phyloP scores from a whole-genome alignment of 1,139 yeast species.

The Entelexis paramagnoliae region DNA sequence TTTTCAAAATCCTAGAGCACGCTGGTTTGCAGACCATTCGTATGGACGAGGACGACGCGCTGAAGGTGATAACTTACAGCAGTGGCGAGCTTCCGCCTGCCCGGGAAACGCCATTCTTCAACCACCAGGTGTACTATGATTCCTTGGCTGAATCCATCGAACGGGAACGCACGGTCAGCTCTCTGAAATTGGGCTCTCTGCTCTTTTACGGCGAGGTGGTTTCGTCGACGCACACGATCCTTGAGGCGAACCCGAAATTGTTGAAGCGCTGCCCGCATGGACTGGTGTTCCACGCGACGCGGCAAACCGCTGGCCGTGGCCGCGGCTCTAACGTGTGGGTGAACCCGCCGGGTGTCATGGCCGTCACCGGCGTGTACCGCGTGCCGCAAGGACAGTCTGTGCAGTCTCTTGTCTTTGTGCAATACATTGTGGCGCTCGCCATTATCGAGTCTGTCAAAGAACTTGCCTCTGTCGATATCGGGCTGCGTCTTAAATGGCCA shows the following conservation, averaged over 20 bases:
- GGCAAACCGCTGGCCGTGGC: conserved; percentile 86
- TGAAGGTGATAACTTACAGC: conserved; percentile 35
- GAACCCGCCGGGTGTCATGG: conserved; percentile 84
- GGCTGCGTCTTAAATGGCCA: conserved; percentile 89
- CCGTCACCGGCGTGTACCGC: conserved; percentile 61
- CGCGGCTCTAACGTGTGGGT: conserved; percentile 95
- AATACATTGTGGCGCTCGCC: conserved; percentile 77
- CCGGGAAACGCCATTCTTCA: conserved; percentile 58
- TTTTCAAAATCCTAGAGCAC: conserved; percentile 23
- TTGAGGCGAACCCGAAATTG: conserved; percentile 60
- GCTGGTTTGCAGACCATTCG: neutral
- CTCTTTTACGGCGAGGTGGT: conserved; percentile 78
- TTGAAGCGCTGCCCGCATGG: conserved; percentile 60
- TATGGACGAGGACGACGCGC: neutral
- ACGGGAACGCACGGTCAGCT: conserved; percentile 21
- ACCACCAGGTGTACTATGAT: conserved; percentile 47
- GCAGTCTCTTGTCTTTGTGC: conserved; percentile 56
- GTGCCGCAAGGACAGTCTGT: conserved; percentile 37
- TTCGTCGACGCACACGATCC: conserved; percentile 71
- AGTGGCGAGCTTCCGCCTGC: conserved; percentile 38
- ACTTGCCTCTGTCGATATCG: conserved; percentile 58
- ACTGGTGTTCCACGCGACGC: conserved; percentile 58
- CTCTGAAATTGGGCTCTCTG: conserved; percentile 41
- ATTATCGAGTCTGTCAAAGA: conserved; percentile 64
- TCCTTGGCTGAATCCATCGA: conserved; percentile 30